Percentiles rank a stretch among this genome's conserved stretches.
Conservation (phyloP, 768 basidiomycete genomes). For the Leccinum boreale region DNA sequence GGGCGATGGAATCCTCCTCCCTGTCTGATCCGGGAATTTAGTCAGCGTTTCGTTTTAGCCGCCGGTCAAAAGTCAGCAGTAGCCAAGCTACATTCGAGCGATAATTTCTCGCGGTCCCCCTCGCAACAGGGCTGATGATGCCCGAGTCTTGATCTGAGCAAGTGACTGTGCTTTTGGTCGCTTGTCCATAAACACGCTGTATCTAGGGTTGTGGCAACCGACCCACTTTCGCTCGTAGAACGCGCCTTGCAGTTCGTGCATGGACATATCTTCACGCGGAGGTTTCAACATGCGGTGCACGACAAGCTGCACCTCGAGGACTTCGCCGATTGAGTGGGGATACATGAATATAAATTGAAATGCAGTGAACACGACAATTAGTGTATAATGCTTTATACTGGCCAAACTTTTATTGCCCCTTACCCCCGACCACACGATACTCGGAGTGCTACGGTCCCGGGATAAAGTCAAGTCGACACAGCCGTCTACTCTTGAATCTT, state of each 20-base stretch:
- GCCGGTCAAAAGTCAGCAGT: neutral
- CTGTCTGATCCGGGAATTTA: neutral
- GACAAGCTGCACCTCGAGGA: neutral
- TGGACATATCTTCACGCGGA: neutral
- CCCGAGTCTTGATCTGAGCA: neutral
- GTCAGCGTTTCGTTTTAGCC: neutral
- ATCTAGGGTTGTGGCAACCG: constrained; percentile 2
- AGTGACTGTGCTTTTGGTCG: neutral
- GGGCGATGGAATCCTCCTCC: neutral
- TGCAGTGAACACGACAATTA: constrained; percentile 23
- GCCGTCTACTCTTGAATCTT: constrained; percentile 82
- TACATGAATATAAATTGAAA: constrained; percentile 25
- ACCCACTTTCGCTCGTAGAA: neutral
- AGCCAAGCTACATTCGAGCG: neutral
- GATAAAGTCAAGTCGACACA: neutral
- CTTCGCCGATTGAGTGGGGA: constrained; percentile 27
- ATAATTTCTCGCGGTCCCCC: neutral
- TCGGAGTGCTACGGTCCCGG: neutral
- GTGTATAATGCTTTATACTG: constrained; percentile 12
- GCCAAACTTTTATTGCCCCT: neutral
- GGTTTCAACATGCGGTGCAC: neutral
- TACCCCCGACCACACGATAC: neutral
- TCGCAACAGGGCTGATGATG: constrained; percentile 6
- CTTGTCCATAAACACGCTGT: constrained; percentile 3
- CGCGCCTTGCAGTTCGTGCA: constrained; percentile 11